These are phyloP conservation scores for Grigorovia yakushimaensis DNA, from an alignment of 805 yeast species.

Conservation along the genomic window DNA sequence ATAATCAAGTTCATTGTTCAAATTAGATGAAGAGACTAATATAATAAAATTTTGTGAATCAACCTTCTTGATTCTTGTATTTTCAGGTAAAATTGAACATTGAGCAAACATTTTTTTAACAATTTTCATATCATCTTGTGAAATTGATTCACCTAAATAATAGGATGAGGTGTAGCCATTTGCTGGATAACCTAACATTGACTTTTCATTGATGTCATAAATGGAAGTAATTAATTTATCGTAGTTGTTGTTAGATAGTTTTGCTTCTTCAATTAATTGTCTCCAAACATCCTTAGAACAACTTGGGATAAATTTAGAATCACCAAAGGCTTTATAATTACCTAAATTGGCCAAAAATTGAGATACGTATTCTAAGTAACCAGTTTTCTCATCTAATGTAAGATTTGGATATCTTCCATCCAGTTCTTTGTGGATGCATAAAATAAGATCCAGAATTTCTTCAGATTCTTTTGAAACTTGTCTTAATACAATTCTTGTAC, in stretches of 20 bases:
- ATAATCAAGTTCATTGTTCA: constrained; percentile 40
- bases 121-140: constrained; percentile 53
- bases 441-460: constrained; percentile 57
- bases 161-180: constrained; percentile 69
- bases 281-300: constrained; percentile 40
- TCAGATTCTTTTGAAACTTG: constrained; percentile 81
- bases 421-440: constrained; percentile 44
- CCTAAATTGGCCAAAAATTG: constrained; percentile 70
- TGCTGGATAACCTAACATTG: constrained; percentile 69
- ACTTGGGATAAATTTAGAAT: constrained; percentile 72
- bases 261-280: constrained; percentile 12
- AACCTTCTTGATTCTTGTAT: constrained; percentile 61
- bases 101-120: constrained; percentile 36
- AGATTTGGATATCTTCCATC: constrained; percentile 37
- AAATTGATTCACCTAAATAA: constrained; percentile 43
- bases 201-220: constrained; percentile 39
- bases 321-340: constrained; percentile 82
- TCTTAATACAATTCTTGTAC: constrained; percentile 68
- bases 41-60: constrained; percentile 41
- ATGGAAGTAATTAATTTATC: constrained; percentile 38
- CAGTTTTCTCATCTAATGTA: constrained; percentile 26
- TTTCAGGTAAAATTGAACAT: constrained; percentile 46
- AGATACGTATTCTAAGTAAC: constrained; percentile 62
- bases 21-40: constrained; percentile 56
- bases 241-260: constrained; percentile 8